Percentiles rank a stretch among this genome's conserved stretches.
Evolutionary conservation across 2,329 filamentous ascomycete genomes (phyloP).

Genomic region (Magnaporthiopsis poae): DNA sequence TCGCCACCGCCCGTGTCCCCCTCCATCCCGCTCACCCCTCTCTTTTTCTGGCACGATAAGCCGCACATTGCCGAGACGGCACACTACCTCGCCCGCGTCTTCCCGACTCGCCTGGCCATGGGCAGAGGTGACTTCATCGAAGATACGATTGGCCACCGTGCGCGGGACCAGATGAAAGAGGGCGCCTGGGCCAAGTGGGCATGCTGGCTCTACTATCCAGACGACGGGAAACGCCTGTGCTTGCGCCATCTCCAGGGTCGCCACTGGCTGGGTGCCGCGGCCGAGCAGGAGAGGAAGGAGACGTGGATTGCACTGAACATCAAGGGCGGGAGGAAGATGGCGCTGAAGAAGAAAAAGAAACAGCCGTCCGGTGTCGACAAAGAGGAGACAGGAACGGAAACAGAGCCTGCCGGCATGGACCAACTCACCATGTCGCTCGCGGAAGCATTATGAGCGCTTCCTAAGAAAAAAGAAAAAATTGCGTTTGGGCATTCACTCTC

Average conservation of each 20-base stretch:
- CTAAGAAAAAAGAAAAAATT: background rate
- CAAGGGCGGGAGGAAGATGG: slow-evolving; percentile 4
- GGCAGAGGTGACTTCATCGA: slow-evolving; percentile 46
- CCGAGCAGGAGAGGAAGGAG: slow-evolving; percentile 13
- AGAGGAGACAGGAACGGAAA: background rate
- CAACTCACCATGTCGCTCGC: background rate
- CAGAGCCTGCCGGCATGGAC: too few relatives aligned
- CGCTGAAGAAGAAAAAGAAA: slow-evolving; percentile 1
- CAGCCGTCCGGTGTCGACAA: background rate
- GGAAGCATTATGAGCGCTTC: background rate
- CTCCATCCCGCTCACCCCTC: slow-evolving; percentile 38
- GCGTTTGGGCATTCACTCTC: background rate
- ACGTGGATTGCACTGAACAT: slow-evolving; percentile 6
- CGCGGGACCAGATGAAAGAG: slow-evolving; percentile 46
- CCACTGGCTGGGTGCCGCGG: slow-evolving; percentile 35
- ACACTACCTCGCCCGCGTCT: slow-evolving; percentile 42
- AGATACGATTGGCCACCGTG: slow-evolving; percentile 44
- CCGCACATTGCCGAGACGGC: slow-evolving; percentile 39
- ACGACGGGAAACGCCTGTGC: slow-evolving; percentile 34
- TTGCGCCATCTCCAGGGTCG: slow-evolving; percentile 42
- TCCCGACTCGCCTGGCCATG: slow-evolving; percentile 39
- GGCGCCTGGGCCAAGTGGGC: slow-evolving; percentile 43
- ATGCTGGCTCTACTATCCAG: slow-evolving; percentile 45
- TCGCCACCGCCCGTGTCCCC: background rate
- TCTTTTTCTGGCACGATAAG: slow-evolving; percentile 53